Percentiles rank a stretch among this genome's conserved stretches.
Evolutionary conservation across 2,329 filamentous ascomycete species (phyloP).

Genomic region (Ustilaginoidea virens): DNA sequence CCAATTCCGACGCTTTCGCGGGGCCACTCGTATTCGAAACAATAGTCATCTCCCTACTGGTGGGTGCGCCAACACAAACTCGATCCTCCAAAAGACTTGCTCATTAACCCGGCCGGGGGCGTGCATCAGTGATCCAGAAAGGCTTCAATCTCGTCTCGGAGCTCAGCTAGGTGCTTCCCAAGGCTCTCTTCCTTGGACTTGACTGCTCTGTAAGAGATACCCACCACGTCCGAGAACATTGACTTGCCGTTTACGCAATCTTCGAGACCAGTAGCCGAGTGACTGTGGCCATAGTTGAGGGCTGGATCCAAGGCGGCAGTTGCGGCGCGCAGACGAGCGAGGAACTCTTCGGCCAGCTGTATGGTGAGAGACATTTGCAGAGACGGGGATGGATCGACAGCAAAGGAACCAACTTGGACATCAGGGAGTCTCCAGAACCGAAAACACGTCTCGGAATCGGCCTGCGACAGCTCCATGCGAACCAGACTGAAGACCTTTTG

Average conservation of each 20-base stretch:
- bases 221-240: slow-evolving; percentile 18
- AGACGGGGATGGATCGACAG: slow-evolving; percentile 22
- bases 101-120: not conserved
- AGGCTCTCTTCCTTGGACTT: slow-evolving; percentile 19
- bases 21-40: too few relatives aligned
- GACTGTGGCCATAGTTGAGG: slow-evolving; percentile 5
- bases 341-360: slow-evolving; percentile 25
- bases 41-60: too few relatives aligned
- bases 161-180: slow-evolving; percentile 15
- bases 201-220: slow-evolving; percentile 15
- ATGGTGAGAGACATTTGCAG: slow-evolving; percentile 26
- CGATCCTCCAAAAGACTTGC: too few relatives aligned
- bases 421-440: slow-evolving; percentile 24
- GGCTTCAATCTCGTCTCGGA: slow-evolving; percentile 18
- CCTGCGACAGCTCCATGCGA: slow-evolving; percentile 15
- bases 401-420: slow-evolving; percentile 24
- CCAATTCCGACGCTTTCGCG: too few relatives aligned
- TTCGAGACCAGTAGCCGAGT: slow-evolving; percentile 1
- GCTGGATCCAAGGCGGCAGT: slow-evolving; percentile 14
- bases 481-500: slow-evolving; percentile 22
- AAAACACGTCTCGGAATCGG: slow-evolving; percentile 14
- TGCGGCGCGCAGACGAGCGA: slow-evolving; percentile 18
- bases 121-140: slow-evolving; percentile 10
- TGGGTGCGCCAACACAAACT: too few relatives aligned
- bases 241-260: slow-evolving; percentile 10